Conservation (phyloP, 192 early-diverging fungal species). For the Coemansia sp. region DNA sequence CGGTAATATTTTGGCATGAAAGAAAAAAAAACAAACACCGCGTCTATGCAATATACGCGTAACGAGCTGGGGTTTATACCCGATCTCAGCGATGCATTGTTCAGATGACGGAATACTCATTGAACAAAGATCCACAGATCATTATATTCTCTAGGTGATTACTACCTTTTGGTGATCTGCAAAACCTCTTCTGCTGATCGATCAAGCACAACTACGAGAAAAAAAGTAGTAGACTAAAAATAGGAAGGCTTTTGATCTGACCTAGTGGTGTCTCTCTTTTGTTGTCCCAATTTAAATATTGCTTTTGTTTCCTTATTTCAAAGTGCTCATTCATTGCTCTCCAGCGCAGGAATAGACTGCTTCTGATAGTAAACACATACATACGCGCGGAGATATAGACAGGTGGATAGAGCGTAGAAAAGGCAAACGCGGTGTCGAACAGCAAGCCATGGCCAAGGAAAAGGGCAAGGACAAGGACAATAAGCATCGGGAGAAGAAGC, state of each 20-base stretch:
- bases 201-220: not conserved
- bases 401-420: too few species aligned
- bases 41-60: too few species aligned
- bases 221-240: not conserved
- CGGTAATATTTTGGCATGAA: too few species aligned
- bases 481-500: slow-evolving; percentile 13
- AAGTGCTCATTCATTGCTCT: not conserved
- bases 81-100: too few species aligned
- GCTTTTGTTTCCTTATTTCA: slow-evolving; percentile 6
- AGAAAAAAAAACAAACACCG: too few species aligned
- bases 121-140: too few species aligned
- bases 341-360: not conserved
- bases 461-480: slow-evolving; percentile 7
- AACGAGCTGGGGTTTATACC: too few species aligned
- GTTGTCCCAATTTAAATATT: not conserved
- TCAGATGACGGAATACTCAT: too few species aligned
- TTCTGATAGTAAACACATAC: too few species aligned
- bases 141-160: too few species aligned
- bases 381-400: not conserved
- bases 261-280: slow-evolving; percentile 1
- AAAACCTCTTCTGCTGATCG: not conserved
- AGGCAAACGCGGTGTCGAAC: not conserved
- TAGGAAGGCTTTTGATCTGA: not conserved
- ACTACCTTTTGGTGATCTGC: not conserved
- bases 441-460: slow-evolving; percentile 1